phyloP scores from a whole-genome alignment of 495 filamentous ascomycete genomes.

The Niebla homalea region DNA sequence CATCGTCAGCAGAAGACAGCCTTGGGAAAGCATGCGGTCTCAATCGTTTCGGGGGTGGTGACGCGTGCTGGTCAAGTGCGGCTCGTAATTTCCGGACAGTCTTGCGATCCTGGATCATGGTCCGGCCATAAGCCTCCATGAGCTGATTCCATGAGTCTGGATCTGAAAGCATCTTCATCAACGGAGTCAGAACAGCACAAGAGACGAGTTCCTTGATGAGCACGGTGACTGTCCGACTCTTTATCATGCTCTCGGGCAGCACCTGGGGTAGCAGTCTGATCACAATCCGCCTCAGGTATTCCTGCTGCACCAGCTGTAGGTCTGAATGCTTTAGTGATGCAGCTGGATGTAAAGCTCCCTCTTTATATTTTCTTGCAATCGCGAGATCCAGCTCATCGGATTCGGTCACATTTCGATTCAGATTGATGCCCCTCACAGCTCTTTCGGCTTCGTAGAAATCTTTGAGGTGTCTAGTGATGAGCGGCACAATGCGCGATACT shows the following conservation, averaged over 20 bases:
- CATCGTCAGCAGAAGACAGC: constrained; percentile 56
- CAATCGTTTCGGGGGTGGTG: constrained; percentile 56
- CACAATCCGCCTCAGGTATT: constrained; percentile 64
- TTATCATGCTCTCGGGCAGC: constrained; percentile 58
- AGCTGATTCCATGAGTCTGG: constrained; percentile 96
- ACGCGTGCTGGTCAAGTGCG: constrained; percentile 89
- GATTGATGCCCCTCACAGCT: constrained; percentile 67
- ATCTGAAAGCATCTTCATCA: constrained; percentile 61
- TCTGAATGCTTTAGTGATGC: constrained; percentile 72
- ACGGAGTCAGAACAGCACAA: constrained; percentile 60
- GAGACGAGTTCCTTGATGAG: constrained; percentile 73
- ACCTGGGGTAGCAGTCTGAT: constrained; percentile 59
- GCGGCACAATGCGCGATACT: constrained; percentile 70
- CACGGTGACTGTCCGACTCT: constrained; percentile 64
- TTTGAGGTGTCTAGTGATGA: constrained; percentile 80
- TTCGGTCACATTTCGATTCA: constrained; percentile 84
- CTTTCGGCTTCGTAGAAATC: constrained; percentile 87
- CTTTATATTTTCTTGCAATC: constrained; percentile 81
- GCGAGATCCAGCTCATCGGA: constrained; percentile 90
- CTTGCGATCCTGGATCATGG: constrained; percentile 87
- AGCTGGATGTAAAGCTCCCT: constrained; percentile 81
- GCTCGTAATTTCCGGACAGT: constrained; percentile 88
- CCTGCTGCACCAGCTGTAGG: constrained; percentile 69
- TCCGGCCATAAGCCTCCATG: constrained; percentile 78
- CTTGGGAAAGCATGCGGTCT: constrained; percentile 54